Percentiles rank a stretch among this genome's conserved stretches.
These are phyloP conservation scores for Penicillium pulvis DNA, from an alignment of 495 filamentous ascomycete genomes.

Conservation along the genomic window DNA sequence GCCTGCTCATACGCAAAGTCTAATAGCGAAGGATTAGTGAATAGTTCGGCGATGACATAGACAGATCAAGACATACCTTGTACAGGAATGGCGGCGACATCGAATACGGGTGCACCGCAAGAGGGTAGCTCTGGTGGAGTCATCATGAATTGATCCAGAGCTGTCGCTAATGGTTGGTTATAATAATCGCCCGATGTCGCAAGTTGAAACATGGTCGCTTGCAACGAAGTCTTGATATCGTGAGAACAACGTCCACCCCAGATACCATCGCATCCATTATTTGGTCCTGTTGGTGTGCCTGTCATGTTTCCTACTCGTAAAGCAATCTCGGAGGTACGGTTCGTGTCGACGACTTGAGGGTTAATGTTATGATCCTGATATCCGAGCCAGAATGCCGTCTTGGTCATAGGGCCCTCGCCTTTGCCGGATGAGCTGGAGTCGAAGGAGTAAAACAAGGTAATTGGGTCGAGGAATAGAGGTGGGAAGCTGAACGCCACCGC, in stretches of 20 bases:
- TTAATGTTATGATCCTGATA: constrained; percentile 38
- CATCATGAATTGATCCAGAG: constrained; percentile 33
- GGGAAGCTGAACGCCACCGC: constrained; percentile 39
- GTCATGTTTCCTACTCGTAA: constrained; percentile 47
- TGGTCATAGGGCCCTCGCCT: constrained; percentile 42
- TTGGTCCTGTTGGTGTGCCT: constrained; percentile 35
- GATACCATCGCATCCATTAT: constrained; percentile 47
- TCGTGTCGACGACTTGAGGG: constrained; percentile 33
- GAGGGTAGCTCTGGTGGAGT: constrained; percentile 24
- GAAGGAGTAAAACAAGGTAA: constrained; percentile 45
- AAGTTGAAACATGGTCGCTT: constrained; percentile 32
- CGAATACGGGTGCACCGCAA: constrained; percentile 39
- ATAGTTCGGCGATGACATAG: not conserved
- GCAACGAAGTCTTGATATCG: constrained; percentile 35
- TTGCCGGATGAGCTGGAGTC: constrained; percentile 38
- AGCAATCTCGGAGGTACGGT: constrained; percentile 44
- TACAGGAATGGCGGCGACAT: constrained; percentile 40
- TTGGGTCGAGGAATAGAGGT: constrained; percentile 40
- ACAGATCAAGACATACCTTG: constrained; percentile 30
- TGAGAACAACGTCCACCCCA: constrained; percentile 41
- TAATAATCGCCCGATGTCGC: constrained; percentile 33
- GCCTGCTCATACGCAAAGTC: constrained; percentile 40
- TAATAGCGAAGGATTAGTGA: constrained; percentile 9
- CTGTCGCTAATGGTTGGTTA: constrained; percentile 33
- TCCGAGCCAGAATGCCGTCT: constrained; percentile 44